These are phyloP conservation scores for Steccherinum ochraceum DNA, from an alignment of 768 basidiomycete genomes.

Conservation along the genomic window DNA sequence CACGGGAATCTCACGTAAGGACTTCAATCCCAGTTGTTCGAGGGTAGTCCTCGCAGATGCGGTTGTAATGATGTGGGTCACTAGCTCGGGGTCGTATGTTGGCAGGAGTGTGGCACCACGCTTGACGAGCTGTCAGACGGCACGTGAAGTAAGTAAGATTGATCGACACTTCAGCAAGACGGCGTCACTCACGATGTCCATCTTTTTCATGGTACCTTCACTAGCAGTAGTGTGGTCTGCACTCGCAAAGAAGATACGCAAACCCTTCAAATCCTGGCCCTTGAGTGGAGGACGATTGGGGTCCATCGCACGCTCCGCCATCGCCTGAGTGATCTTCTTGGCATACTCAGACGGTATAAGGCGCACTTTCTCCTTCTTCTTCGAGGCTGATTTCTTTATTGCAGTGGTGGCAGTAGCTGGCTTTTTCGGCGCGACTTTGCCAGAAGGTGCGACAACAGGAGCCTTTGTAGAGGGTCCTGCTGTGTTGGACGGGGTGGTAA, in stretches of 20 bases:
- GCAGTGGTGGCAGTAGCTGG: background rate
- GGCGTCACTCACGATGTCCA: conserved; percentile 52
- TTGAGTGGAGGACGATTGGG: background rate
- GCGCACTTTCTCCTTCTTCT: conserved; percentile 35
- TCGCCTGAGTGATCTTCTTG: conserved; percentile 27
- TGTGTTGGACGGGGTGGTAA: conserved; percentile 1
- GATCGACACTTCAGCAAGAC: background rate
- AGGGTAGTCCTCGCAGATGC: conserved; percentile 21
- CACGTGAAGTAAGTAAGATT: background rate
- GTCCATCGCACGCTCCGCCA: conserved; percentile 3
- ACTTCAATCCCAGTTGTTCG: conserved; percentile 41
- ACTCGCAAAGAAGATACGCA: conserved; percentile 51
- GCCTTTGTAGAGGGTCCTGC: background rate
- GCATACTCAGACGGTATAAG: conserved; percentile 49
- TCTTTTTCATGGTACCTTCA: conserved; percentile 44
- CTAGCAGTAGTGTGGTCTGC: conserved; percentile 52
- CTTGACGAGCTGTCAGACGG: conserved; percentile 43
- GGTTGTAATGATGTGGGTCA: conserved; percentile 48
- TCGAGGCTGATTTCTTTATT: conserved; percentile 9
- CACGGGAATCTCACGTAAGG: conserved; percentile 51
- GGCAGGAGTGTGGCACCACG: conserved; percentile 59
- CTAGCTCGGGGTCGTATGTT: conserved; percentile 43
- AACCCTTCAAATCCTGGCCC: conserved; percentile 35
- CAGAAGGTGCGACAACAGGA: background rate
- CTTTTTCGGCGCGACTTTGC: background rate